Conservation (phyloP, 2,329 filamentous ascomycete species). For the Diaporthe amygdali region DNA sequence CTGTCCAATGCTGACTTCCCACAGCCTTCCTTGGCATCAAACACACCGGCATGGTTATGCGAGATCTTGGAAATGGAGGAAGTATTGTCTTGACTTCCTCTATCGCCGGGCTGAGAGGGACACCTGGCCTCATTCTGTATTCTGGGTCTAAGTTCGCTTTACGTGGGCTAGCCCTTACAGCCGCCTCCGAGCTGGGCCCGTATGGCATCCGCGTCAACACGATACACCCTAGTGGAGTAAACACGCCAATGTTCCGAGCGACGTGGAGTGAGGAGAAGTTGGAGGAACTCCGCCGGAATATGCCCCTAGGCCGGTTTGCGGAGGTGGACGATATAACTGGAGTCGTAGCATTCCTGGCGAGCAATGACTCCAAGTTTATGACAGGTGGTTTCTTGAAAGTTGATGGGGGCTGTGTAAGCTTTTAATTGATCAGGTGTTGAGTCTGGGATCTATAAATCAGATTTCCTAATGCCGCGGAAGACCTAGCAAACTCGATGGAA, state of each 20-base stretch:
- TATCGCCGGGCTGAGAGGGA: slow-evolving; percentile 42
- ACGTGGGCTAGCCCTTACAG: slow-evolving; percentile 42
- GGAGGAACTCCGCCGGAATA: slow-evolving; percentile 36
- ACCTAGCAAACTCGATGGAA: no score
- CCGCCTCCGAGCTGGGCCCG: slow-evolving; percentile 42
- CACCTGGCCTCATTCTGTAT: slow-evolving; percentile 40
- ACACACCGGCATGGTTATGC: slow-evolving; percentile 39
- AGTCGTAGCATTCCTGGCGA: slow-evolving; percentile 42
- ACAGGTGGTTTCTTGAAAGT: no score
- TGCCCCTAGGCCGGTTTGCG: slow-evolving; percentile 41
- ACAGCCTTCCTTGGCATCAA: slow-evolving; percentile 43
- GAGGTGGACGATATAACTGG: slow-evolving; percentile 42
- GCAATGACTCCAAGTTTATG: slow-evolving; percentile 36
- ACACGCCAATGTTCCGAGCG: slow-evolving; percentile 39
- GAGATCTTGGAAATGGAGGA: slow-evolving; percentile 35
- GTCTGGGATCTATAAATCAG: no score
- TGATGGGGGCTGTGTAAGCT: no score
- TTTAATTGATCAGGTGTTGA: not conserved
- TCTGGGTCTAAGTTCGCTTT: slow-evolving; percentile 42
- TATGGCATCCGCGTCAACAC: slow-evolving; percentile 45
- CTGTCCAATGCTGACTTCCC: not conserved
- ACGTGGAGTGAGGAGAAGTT: slow-evolving; percentile 40
- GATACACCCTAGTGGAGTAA: slow-evolving; percentile 43
- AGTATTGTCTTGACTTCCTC: slow-evolving; percentile 45
- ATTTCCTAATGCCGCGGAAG: no score